Evolutionary conservation across 2,329 filamentous ascomycete species (phyloP).

Genomic region (Aureobasidium leucospermi): DNA sequence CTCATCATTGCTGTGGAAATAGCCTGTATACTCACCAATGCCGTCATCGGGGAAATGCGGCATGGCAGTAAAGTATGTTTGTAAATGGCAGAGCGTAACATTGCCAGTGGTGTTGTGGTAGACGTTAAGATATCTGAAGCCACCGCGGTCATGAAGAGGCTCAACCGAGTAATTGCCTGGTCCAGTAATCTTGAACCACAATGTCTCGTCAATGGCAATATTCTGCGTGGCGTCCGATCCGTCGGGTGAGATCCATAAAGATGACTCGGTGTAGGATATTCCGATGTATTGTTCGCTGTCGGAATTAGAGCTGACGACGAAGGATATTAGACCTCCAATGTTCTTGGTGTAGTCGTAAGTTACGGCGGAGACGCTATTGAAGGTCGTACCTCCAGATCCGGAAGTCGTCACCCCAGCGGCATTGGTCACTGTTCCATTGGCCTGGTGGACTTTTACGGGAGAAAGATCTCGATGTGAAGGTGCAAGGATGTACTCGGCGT

Average conservation of each 20-base stretch:
- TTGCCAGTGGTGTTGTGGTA: slow-evolving; percentile 36
- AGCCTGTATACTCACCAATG: slow-evolving; percentile 22
- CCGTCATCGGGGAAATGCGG: slow-evolving; percentile 33
- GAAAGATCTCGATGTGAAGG: background rate
- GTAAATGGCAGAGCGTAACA: slow-evolving; percentile 29
- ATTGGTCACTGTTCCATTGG: slow-evolving; percentile 3
- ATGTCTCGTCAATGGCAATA: slow-evolving; percentile 38
- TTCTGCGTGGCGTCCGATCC: slow-evolving; percentile 41
- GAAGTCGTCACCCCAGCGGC: background rate
- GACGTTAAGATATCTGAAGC: slow-evolving; percentile 40
- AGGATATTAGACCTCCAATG: slow-evolving; percentile 33
- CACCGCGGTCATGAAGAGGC: slow-evolving; percentile 36
- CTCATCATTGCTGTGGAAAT: slow-evolving; percentile 37
- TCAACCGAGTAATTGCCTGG: slow-evolving; percentile 36
- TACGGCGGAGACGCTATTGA: background rate
- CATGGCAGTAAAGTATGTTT: slow-evolving; percentile 40
- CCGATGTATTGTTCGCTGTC: slow-evolving; percentile 34
- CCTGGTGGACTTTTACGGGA: background rate
- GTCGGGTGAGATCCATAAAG: slow-evolving; percentile 41
- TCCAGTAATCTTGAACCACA: slow-evolving; percentile 40
- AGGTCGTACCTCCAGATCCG: background rate
- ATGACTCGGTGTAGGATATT: slow-evolving; percentile 35
- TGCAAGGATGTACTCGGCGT: slow-evolving; percentile 9
- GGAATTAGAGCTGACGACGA: slow-evolving; percentile 27
- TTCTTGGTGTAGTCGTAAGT: slow-evolving; percentile 21